Percentiles rank a stretch among this genome's conserved stretches.
Conservation (phyloP, 2,329 filamentous ascomycete species). For the Fusarium fujikuroi region DNA sequence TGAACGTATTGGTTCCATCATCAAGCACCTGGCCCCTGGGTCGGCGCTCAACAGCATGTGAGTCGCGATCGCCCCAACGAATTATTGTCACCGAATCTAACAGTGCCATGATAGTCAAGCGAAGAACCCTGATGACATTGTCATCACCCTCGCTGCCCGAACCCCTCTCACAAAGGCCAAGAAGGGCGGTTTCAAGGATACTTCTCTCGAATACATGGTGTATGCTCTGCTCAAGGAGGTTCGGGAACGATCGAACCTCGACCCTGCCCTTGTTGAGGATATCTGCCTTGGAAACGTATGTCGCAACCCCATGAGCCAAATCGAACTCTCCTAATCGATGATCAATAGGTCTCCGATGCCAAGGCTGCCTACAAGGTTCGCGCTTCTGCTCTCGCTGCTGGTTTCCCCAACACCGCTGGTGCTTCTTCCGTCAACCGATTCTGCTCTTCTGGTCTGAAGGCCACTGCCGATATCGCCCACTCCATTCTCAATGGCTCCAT, state of each 20-base stretch:
- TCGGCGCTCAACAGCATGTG: slow-evolving; percentile 82
- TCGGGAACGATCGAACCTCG: slow-evolving; percentile 76
- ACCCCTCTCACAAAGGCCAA: slow-evolving; percentile 88
- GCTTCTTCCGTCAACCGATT: slow-evolving; percentile 91
- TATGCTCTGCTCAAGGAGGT: slow-evolving; percentile 85
- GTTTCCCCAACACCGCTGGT: slow-evolving; percentile 89
- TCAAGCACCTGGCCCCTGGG: slow-evolving; percentile 84
- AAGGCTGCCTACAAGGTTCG: slow-evolving; percentile 93
- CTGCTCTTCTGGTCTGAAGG: slow-evolving; percentile 96
- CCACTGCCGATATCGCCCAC: slow-evolving; percentile 93
- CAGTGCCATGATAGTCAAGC: slow-evolving; percentile 69
- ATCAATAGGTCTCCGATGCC: slow-evolving; percentile 75
- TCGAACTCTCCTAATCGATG: background rate
- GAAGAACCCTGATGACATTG: slow-evolving; percentile 95
- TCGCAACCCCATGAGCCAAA: background rate
- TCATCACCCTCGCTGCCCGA: slow-evolving; percentile 91
- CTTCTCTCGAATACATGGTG: slow-evolving; percentile 84
- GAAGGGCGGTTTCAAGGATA: slow-evolving; percentile 97
- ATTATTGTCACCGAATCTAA: slow-evolving; percentile 5
- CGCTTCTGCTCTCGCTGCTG: slow-evolving; percentile 87
- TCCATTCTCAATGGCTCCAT: slow-evolving; percentile 84
- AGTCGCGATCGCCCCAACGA: slow-evolving; percentile 49
- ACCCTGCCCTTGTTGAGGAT: slow-evolving; percentile 86
- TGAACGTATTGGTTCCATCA: slow-evolving; percentile 86
- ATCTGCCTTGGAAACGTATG: slow-evolving; percentile 90